These are phyloP conservation scores for Ligustrum vulgare DNA, from an alignment of 257 asterid species.

Conservation along the genomic window DNA sequence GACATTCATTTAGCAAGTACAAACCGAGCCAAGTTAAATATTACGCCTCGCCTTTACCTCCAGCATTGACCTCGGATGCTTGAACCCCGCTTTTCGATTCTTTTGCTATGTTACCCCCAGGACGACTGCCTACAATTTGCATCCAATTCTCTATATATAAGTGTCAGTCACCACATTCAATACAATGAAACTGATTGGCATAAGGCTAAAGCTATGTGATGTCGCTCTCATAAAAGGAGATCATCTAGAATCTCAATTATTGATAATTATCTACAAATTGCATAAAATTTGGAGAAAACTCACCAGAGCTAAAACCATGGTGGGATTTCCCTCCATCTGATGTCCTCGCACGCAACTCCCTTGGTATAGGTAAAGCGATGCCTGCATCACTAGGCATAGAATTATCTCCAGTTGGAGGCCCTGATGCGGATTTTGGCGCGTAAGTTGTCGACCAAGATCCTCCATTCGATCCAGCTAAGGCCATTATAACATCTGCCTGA, in stretches of 20 bases:
- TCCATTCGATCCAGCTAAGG: slow-evolving; percentile 84
- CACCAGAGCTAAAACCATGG: slow-evolving; percentile 48
- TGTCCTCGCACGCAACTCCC: slow-evolving; percentile 47
- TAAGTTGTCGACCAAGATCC: slow-evolving; percentile 88
- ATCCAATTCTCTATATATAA: neutral
- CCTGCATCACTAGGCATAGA: slow-evolving; percentile 31
- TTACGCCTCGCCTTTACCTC: slow-evolving; percentile 27
- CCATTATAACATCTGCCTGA: slow-evolving; percentile 93
- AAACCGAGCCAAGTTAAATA: slow-evolving; percentile 7
- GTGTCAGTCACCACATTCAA: neutral
- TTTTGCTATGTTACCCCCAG: slow-evolving; percentile 17
- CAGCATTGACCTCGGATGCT: slow-evolving; percentile 21
- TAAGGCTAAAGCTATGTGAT: neutral
- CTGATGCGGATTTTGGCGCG: slow-evolving; percentile 38
- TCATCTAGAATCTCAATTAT: neutral
- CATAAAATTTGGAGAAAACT: neutral
- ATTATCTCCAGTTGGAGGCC: slow-evolving; percentile 50
- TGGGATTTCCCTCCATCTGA: slow-evolving; percentile 38
- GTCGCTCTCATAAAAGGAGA: neutral
- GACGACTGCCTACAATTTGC: slow-evolving; percentile 29
- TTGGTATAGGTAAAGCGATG: slow-evolving; percentile 34
- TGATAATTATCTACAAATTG: neutral
- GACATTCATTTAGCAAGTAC: slow-evolving; percentile 12
- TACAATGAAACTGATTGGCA: neutral
- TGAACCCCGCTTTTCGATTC: slow-evolving; percentile 22